Evolutionary conservation across 2,329 filamentous ascomycete species (phyloP).

Genomic region (Tolypocladium tundrense): DNA sequence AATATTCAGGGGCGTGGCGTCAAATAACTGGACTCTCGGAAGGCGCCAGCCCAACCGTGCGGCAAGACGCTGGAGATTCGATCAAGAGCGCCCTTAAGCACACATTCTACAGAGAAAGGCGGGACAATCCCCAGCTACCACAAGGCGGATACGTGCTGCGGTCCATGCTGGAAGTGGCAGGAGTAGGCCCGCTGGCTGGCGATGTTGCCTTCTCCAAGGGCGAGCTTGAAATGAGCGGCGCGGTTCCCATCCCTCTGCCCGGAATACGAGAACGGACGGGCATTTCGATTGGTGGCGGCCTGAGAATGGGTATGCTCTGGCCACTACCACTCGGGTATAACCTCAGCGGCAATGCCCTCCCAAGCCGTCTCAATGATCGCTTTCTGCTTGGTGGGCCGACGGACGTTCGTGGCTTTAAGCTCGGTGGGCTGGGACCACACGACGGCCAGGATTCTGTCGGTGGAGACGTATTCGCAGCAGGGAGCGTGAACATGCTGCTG

Average conservation of each 20-base stretch:
- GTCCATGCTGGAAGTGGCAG: slow-evolving; percentile 73
- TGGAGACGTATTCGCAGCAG: slow-evolving; percentile 85
- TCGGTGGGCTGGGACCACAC: slow-evolving; percentile 79
- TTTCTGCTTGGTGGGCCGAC: slow-evolving; percentile 93
- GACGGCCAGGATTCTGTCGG: slow-evolving; percentile 81
- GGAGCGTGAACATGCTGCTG: slow-evolving; percentile 73
- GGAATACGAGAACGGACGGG: slow-evolving; percentile 61
- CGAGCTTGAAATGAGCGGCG: slow-evolving; percentile 73
- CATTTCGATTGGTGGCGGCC: slow-evolving; percentile 70
- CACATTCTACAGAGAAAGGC: slow-evolving; percentile 66
- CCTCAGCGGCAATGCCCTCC: slow-evolving; percentile 39
- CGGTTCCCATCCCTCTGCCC: slow-evolving; percentile 62
- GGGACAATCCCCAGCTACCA: slow-evolving; percentile 79
- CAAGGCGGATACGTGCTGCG: slow-evolving; percentile 73
- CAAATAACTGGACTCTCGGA: slow-evolving; percentile 72
- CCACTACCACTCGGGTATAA: slow-evolving; percentile 60
- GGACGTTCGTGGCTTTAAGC: slow-evolving; percentile 86
- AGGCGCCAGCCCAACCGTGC: slow-evolving; percentile 70
- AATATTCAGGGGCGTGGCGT: slow-evolving; percentile 76
- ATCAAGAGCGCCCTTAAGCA: slow-evolving; percentile 83
- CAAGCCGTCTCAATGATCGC: slow-evolving; percentile 82
- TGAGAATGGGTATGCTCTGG: slow-evolving; percentile 74
- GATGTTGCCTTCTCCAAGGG: slow-evolving; percentile 92
- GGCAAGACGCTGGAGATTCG: slow-evolving; percentile 78
- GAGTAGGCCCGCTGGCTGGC: slow-evolving; percentile 70